Percentiles rank a stretch among this genome's conserved stretches.
These are phyloP conservation scores for Corymbia maculata DNA, from an alignment of 345 rosid species.

Conservation along the genomic window DNA sequence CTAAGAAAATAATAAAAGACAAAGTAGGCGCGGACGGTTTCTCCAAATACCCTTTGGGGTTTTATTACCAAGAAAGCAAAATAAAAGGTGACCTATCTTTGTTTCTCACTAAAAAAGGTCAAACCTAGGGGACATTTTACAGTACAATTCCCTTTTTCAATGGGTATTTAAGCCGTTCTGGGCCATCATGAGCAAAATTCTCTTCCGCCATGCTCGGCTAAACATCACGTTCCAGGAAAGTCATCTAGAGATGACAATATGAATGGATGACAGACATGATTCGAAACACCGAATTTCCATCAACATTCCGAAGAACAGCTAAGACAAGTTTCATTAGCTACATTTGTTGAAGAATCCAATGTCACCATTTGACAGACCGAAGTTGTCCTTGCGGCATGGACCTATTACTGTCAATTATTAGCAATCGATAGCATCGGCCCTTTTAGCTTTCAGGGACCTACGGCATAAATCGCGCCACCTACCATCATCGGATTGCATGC, in stretches of 20 bases:
- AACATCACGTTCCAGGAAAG: not conserved
- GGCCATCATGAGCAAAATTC: not conserved
- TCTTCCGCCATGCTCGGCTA: not conserved
- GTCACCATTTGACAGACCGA: not conserved
- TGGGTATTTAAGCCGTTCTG: not conserved
- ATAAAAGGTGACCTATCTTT: not conserved
- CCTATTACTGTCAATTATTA: not conserved
- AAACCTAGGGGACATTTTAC: not conserved
- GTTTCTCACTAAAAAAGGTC: not conserved
- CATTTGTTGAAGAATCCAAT: not conserved
- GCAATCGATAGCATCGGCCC: not conserved
- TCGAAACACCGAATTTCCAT: not conserved
- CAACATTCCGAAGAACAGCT: not conserved
- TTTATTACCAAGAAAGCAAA: not conserved
- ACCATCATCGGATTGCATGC: not conserved
- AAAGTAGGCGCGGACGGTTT: not conserved
- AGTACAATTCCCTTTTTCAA: not conserved
- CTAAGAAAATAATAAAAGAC: not conserved
- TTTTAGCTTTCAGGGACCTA: not conserved
- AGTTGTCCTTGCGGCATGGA: not conserved
- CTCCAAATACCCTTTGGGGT: not conserved
- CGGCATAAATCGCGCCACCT: not conserved
- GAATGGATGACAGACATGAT: not conserved
- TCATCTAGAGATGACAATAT: not conserved
- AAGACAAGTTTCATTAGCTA: not conserved